Percentiles rank a stretch among this genome's conserved stretches.
Evolutionary conservation across 1,139 yeast species (phyloP).

Genomic region (Kodamaea sp.): DNA sequence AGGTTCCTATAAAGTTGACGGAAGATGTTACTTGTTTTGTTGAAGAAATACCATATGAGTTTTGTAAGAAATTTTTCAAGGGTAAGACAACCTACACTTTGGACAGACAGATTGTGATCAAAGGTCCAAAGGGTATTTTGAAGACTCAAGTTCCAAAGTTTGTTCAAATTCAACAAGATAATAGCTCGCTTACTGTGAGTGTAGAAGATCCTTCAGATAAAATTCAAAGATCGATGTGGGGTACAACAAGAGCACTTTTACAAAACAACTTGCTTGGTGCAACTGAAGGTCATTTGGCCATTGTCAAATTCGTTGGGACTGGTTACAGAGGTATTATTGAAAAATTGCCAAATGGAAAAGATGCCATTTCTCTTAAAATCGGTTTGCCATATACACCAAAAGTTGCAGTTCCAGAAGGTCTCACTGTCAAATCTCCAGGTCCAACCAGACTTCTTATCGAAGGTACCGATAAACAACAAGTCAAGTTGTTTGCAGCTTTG

Average conservation of each 20-base stretch:
- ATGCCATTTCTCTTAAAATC: constrained; percentile 68
- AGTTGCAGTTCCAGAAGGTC: constrained; percentile 72
- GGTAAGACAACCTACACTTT: constrained; percentile 60
- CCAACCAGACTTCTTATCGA: constrained; percentile 87
- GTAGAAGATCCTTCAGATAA: constrained; percentile 58
- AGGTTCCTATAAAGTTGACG: constrained; percentile 33
- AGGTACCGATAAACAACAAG: constrained; percentile 85
- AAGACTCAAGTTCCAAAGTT: constrained; percentile 70
- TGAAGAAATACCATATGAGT: constrained; percentile 41
- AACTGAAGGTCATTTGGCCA: constrained; percentile 86
- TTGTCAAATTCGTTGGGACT: constrained; percentile 89
- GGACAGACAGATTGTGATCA: constrained; percentile 59
- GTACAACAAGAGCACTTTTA: constrained; percentile 78
- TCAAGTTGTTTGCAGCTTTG: constrained; percentile 83
- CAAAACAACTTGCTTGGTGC: constrained; percentile 83
- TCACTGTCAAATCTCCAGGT: constrained; percentile 71
- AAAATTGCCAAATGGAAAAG: constrained; percentile 50
- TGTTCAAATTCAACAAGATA: constrained; percentile 36
- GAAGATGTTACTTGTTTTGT: constrained; percentile 32
- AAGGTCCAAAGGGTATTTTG: constrained; percentile 78
- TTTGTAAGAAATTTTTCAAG: constrained; percentile 58
- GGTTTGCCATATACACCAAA: constrained; percentile 71
- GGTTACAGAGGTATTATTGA: constrained; percentile 88
- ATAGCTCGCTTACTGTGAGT: constrained; percentile 44
- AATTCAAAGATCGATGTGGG: constrained; percentile 90